Evolutionary conservation across 306 rosid genomes (phyloP), one percentile per base, ranked within the genome.

Genomic region (Castanospermum australe): DNA sequence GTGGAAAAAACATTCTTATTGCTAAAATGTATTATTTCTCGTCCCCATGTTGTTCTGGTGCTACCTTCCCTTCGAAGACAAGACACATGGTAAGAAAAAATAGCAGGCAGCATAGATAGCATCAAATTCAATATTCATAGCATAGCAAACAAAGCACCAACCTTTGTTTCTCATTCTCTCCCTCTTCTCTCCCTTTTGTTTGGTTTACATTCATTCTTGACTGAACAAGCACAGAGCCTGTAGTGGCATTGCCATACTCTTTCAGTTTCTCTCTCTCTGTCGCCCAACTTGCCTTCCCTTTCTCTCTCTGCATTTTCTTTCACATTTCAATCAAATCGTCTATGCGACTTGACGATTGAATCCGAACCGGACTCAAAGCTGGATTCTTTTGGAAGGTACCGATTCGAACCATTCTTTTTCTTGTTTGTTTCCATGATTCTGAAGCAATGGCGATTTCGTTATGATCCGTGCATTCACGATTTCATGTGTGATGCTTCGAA

Each of bases 311-410:
- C 65, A 60, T 73, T 71, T 38, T 55, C n/a, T 60, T 74, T 8
- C 45, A 24, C 41, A 21, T 32, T 54, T 59, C 59, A 65, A 68
- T 76, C 74, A 25, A 76, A 67, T 81, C 73, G 35, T 30, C 75
- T 79, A 78, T 76, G 24, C 56, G 67, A 55, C 70, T 48, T 45
- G 24, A 30, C 70, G 77, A 66, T 17, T 71, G n/a, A 47, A 79
- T 70, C 71, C 22, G 52, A 81, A 70, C 61, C 42, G 8, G 73
- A 25, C 71, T 79, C 45, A 44, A 36, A 38, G 25, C 71, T 57
- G 71, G 80, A 78, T 24, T 36, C 52, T 33, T 60, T 38, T 55
- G 44, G 15, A 71, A 84, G 87, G 85, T 82, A 77, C 14, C 67
- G 28, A 79, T 71, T 44, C 14, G 45, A 52, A 68, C 48, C 55